phyloP scores from a whole-genome alignment of 805 yeast genomes.

The Candida tibetensis region DNA sequence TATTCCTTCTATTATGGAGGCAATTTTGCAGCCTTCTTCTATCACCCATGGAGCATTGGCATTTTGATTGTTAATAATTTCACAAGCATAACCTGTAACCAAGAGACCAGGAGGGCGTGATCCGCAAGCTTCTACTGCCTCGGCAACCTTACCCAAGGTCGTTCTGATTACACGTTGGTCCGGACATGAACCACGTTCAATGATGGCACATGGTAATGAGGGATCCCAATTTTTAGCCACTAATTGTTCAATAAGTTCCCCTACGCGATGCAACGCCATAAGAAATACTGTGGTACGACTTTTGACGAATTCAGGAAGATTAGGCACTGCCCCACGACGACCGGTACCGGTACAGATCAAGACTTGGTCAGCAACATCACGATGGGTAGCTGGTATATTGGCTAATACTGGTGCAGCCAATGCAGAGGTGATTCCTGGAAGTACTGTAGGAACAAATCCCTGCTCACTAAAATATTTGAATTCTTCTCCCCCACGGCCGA shows the following conservation, averaged over 20 bases:
- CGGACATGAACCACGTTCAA: constrained; percentile 90
- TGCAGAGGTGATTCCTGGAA: constrained; percentile 90
- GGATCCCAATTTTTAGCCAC: constrained; percentile 59
- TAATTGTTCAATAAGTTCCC: constrained; percentile 50
- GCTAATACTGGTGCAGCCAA: constrained; percentile 83
- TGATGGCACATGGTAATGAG: constrained; percentile 73
- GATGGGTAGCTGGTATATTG: constrained; percentile 84
- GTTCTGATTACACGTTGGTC: constrained; percentile 88
- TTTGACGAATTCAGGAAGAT: constrained; percentile 67
- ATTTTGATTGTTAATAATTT: constrained; percentile 35
- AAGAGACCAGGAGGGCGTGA: constrained; percentile 91
- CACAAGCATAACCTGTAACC: constrained; percentile 78
- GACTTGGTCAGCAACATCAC: constrained; percentile 90
- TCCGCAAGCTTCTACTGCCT: constrained; percentile 73
- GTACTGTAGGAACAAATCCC: constrained; percentile 69
- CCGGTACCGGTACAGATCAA: constrained; percentile 95
- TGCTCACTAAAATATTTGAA: constrained; percentile 60
- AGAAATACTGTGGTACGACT: constrained; percentile 81
- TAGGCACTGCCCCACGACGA: constrained; percentile 77
- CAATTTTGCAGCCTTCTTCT: constrained; percentile 40
- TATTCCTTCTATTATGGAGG: background rate
- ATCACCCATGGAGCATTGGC: constrained; percentile 39
- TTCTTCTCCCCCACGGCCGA: constrained; percentile 97
- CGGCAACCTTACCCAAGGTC: constrained; percentile 59
- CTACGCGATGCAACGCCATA: constrained; percentile 83